These are phyloP conservation scores for Pichia deserticola DNA, from an alignment of 805 yeast genomes.

Conservation along the genomic window DNA sequence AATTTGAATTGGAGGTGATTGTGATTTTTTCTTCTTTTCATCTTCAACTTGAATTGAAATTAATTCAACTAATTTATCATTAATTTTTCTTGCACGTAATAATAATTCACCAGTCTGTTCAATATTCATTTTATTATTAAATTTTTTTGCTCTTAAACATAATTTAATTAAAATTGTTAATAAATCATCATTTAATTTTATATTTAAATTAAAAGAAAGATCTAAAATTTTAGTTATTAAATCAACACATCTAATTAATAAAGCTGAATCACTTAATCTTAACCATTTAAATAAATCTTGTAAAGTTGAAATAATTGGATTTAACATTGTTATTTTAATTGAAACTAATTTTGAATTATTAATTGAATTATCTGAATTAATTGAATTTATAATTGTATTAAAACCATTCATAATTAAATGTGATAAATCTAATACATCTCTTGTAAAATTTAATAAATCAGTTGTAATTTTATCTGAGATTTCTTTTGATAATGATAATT, in stretches of 20 bases:
- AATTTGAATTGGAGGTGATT: background rate
- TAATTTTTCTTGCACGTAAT: constrained; percentile 50
- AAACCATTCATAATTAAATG: constrained; percentile 60
- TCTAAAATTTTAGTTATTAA: constrained; percentile 61
- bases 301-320: constrained; percentile 54
- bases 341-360: constrained; percentile 14
- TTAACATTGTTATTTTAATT: constrained; percentile 31
- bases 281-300: constrained; percentile 71
- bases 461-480: constrained; percentile 19
- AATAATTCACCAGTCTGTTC: constrained; percentile 61
- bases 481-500: constrained; percentile 12
- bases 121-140: constrained; percentile 60
- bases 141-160: constrained; percentile 58
- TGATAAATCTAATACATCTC: constrained; percentile 79
- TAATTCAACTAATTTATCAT: constrained; percentile 46
- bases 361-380: constrained; percentile 20
- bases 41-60: constrained; percentile 37
- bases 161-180: constrained; percentile 51
- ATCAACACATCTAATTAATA: constrained; percentile 65
- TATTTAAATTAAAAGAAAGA: constrained; percentile 47
- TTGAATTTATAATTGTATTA: constrained; percentile 33
- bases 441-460: constrained; percentile 55
- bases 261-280: constrained; percentile 69
- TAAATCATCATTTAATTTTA: constrained; percentile 45
- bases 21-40: constrained; percentile 16